Percentiles rank a stretch among this genome's conserved stretches.
These are phyloP conservation scores for Huiozyma naganishii DNA, from an alignment of 805 yeast species.

Conservation along the genomic window DNA sequence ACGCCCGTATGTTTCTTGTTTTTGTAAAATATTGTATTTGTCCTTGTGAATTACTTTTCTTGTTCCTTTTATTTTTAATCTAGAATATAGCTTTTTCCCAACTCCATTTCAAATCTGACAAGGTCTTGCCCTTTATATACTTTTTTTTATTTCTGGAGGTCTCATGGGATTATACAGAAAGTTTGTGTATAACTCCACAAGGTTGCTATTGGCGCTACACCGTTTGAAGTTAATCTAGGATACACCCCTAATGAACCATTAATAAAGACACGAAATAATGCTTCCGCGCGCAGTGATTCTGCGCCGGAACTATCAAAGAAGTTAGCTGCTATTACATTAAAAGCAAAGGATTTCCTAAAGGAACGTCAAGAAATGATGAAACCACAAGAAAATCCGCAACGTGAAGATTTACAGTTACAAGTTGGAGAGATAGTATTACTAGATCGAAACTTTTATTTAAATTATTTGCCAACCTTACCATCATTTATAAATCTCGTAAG, in stretches of 20 bases:
- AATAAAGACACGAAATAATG: neutral
- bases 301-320: neutral
- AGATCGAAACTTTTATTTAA: slow-evolving; percentile 4
- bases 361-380: slow-evolving; percentile 2
- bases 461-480: too few species aligned
- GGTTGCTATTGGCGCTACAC: neutral
- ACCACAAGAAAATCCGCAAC: neutral
- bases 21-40: too few species aligned
- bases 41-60: too few species aligned
- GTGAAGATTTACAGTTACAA: neutral
- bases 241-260: slow-evolving; percentile 6
- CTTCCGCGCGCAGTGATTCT: neutral
- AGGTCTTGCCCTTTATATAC: too few species aligned
- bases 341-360: neutral
- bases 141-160: too few species aligned
- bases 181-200: slow-evolving; percentile 5
- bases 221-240: slow-evolving; percentile 6
- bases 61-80: too few species aligned
- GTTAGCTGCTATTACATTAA: neutral
- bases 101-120: too few species aligned
- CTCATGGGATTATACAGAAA: too few species aligned
- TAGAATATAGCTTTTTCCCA: too few species aligned
- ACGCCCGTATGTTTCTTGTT: slow-evolving; percentile 36
- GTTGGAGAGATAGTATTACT: slow-evolving; percentile 3
- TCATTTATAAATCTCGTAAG: too few species aligned